These are phyloP conservation scores for Tolypocladium sp. DNA, from an alignment of 2,329 filamentous ascomycete genomes.

Conservation along the genomic window DNA sequence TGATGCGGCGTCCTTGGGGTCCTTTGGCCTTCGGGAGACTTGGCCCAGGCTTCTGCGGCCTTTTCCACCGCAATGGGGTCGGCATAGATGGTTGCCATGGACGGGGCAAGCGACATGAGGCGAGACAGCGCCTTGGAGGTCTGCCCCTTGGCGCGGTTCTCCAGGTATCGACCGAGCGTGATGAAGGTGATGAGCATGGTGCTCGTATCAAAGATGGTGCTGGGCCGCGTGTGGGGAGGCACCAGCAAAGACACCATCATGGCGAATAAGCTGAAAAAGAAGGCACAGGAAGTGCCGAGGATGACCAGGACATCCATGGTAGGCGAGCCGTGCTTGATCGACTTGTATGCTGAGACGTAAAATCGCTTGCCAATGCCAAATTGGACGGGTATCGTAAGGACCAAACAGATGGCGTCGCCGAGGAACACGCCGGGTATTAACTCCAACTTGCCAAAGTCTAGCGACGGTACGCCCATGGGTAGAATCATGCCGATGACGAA, in stretches of 20 bases:
- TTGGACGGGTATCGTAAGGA: conserved; percentile 84
- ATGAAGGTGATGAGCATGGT: conserved; percentile 98
- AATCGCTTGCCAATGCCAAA: conserved; percentile 95
- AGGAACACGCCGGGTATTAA: conserved; percentile 72
- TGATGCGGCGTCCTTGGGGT: conserved; percentile 33
- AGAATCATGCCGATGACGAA: conserved; percentile 89
- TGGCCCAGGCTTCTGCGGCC: conserved; percentile 66
- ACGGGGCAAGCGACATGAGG: conserved; percentile 91
- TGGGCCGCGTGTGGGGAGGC: conserved; percentile 70
- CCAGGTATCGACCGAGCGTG: conserved; percentile 79
- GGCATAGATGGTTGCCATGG: conserved; percentile 92
- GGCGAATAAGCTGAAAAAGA: conserved; percentile 85
- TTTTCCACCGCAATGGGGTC: conserved; percentile 93
- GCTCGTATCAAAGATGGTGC: conserved; percentile 92
- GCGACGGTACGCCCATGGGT: conserved; percentile 68
- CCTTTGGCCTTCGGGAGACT: conserved; percentile 17
- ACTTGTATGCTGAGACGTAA: conserved; percentile 89
- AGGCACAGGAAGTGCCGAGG: conserved; percentile 86
- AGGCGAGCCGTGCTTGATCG: conserved; percentile 77
- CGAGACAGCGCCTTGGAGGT: conserved; percentile 88
- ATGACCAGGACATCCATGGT: conserved; percentile 98
- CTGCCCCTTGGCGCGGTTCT: conserved; percentile 92
- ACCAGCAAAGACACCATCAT: conserved; percentile 75
- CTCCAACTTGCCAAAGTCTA: conserved; percentile 68
- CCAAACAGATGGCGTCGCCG: conserved; percentile 75